Conservation (phyloP, 2,329 filamentous ascomycete genomes). For the Sporothrix variecibatus region DNA sequence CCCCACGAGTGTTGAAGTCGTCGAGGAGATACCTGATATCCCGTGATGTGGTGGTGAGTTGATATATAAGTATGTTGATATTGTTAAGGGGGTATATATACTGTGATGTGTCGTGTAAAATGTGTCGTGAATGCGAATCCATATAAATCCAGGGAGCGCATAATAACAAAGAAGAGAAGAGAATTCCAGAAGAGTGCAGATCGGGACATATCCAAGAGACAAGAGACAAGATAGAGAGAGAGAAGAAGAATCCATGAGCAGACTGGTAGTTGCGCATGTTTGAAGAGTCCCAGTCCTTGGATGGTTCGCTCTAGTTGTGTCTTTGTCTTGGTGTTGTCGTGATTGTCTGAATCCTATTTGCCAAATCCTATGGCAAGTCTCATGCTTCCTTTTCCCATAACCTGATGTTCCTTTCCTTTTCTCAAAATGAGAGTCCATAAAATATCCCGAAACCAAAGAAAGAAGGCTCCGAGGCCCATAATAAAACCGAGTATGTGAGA, state of each 20-base stretch:
- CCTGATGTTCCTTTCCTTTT: not conserved
- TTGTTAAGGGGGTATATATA: slow-evolving; percentile 11
- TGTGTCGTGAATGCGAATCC: slow-evolving; percentile 8
- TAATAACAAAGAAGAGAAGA: not conserved
- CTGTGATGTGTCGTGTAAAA: slow-evolving; percentile 11
- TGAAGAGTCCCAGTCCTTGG: not conserved
- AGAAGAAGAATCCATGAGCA: not conserved
- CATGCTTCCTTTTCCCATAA: not conserved
- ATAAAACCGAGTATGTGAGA: slow-evolving; percentile 13
- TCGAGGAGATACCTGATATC: not conserved
- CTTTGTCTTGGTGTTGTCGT: not conserved
- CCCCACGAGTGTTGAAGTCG: slow-evolving; percentile 16
- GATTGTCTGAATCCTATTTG: not conserved
- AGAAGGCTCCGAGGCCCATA: slow-evolving; percentile 1
- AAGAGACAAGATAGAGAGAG: not conserved
- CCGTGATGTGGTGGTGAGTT: not conserved
- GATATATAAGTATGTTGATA: slow-evolving; percentile 1
- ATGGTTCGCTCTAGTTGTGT: not conserved
- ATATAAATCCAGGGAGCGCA: not conserved
- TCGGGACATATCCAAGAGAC: not conserved
- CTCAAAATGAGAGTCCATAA: slow-evolving; percentile 16
- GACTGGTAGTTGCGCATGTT: not conserved
- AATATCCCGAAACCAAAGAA: slow-evolving; percentile 12
- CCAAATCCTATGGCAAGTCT: not conserved
- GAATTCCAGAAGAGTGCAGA: not conserved